Base-by-base conservation (phyloP, 2,329 filamentous ascomycete species). In the Trichoderma pleuroti region DNA sequence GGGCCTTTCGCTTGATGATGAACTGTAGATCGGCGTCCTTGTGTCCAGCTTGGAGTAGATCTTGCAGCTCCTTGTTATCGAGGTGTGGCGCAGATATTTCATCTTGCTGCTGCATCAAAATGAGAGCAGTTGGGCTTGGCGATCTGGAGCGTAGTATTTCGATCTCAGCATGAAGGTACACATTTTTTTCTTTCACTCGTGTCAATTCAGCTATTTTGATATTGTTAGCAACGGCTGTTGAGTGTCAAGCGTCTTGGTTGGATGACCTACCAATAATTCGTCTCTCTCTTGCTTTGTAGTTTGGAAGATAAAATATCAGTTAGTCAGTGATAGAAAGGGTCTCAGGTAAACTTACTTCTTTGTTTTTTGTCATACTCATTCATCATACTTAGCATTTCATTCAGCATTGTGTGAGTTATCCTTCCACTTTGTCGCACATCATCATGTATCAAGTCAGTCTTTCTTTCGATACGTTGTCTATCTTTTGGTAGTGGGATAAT, bases 1-100 rank as follows among this genome's bases (percentile, higher is more conserved):
- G n/a, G 7, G 5, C n/a, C 3, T 49, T 49, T 8, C 5, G 10
- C n/a, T 3, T 0, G 5, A 0, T 4, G n/a, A 49, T 49, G 11
- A 49, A 4, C 21, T 5, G n/a, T 11, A 24, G 10, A 21, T 52
- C 21, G 5, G 11, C 0, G 11, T 14, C 11, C n/a, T 24, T 52
- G 5, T 52, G 0, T 24, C 24, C 21, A 24, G 1, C 11, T 14
- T 24, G 11, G 2, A 52, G 46, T 21, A 52, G 46, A 7, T 52
- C n/a, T 52, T 24, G 21, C 5, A 52, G 0, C 1, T 14, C 21
- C 21, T 14, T 24, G 2, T 24, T 2, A 24, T 14, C 21, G 46
- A 49, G n/a, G n/a, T 3, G 11, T 21, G 10, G n/a, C 10, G 5
- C 12, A 21, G 0, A 2, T 7, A 21, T 14, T 0, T 49, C n/a